Conservation (phyloP, 148 eudicot species). For the Rheum nobile region DNA sequence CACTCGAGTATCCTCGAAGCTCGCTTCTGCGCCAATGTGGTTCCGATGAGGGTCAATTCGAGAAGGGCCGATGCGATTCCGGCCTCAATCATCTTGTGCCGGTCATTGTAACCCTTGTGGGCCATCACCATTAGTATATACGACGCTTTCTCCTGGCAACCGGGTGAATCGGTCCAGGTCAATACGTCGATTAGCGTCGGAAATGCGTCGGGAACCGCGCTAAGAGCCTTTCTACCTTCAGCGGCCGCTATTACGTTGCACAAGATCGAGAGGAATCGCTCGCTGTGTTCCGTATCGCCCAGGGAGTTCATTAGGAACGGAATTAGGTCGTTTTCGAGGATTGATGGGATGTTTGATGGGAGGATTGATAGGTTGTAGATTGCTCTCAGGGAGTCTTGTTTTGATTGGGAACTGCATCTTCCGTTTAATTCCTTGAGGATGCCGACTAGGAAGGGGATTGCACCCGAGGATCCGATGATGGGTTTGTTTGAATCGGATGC, state of each 20-base stretch:
- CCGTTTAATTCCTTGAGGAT: constrained; percentile 24
- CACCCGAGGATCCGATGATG: constrained; percentile 73
- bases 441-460: constrained; percentile 52
- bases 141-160: constrained; percentile 80
- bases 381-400: constrained; percentile 64
- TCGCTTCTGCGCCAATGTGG: constrained; percentile 80
- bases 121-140: constrained; percentile 91
- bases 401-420: constrained; percentile 28
- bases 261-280: constrained; percentile 57
- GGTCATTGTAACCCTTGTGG: constrained; percentile 62
- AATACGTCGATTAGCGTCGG: constrained; percentile 56
- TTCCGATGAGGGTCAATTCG: constrained; percentile 83
- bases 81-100: constrained; percentile 70
- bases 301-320: constrained; percentile 33
- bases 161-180: constrained; percentile 72
- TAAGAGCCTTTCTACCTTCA: constrained; percentile 58
- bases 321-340: constrained; percentile 49
- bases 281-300: constrained; percentile 50
- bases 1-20: constrained; percentile 80
- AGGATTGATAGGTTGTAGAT: constrained; percentile 73
- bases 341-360: constrained; percentile 34
- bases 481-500: constrained; percentile 79
- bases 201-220: constrained; percentile 34
- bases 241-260: constrained; percentile 48
- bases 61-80: constrained; percentile 64